Conservation (phyloP, 257 asterid genomes). For the Solanum medicagineum region DNA sequence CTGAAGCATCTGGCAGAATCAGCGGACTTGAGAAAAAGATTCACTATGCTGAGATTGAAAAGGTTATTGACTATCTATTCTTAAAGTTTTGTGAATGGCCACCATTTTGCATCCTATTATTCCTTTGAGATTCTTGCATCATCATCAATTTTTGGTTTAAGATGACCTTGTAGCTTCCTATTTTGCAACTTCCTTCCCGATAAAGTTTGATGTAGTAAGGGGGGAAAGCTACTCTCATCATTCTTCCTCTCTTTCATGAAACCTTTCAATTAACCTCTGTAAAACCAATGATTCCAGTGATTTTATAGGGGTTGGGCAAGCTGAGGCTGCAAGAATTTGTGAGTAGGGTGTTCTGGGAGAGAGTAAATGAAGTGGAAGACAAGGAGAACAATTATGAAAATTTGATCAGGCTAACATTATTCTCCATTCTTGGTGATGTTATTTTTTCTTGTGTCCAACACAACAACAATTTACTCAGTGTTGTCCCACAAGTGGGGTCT, state of each 20-base stretch:
- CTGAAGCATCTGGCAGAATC: slow-evolving; percentile 90
- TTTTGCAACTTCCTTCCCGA: background rate
- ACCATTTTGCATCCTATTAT: background rate
- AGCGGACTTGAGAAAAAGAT: slow-evolving; percentile 96
- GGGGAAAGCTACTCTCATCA: background rate
- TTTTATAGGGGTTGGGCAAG: background rate
- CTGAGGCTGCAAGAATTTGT: background rate
- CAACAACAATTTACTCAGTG: too few species aligned
- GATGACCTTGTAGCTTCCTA: background rate
- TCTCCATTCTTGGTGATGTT: background rate
- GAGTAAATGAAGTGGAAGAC: background rate
- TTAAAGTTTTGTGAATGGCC: background rate
- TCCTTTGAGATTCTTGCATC: background rate
- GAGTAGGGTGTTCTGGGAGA: background rate
- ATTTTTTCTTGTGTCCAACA: too few species aligned
- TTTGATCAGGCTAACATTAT: background rate
- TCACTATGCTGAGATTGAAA: slow-evolving; percentile 91
- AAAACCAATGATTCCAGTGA: background rate
- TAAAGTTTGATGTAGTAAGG: background rate
- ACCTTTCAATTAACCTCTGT: background rate
- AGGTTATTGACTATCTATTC: slow-evolving; percentile 30
- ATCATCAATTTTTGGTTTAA: background rate
- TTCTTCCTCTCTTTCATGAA: background rate
- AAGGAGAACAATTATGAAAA: background rate
- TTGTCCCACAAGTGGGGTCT: too few species aligned